Base-by-base conservation (phyloP, 768 basidiomycete species). In the Gymnopilus dilepis region DNA sequence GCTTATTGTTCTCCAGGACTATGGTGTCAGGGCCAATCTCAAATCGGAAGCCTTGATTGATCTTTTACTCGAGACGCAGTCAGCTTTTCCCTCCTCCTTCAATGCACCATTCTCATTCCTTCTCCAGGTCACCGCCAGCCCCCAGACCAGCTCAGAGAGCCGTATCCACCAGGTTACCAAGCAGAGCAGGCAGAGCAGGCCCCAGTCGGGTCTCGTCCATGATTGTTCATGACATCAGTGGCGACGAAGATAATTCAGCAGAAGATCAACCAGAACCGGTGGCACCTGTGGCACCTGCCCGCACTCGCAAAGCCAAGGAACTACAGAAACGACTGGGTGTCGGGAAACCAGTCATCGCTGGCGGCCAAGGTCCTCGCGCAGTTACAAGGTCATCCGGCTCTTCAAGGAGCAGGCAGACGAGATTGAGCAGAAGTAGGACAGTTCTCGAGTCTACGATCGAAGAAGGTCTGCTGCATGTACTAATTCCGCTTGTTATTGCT, bases 41-140 rank as follows among this genome's bases (percentile, higher is more conserved):
- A 93, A 91, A 78, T 85, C 89, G 22, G 90, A 92, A 68, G 87
- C 85, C 48, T 78, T 94, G 64, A 91, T 94, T 68, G 88, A 92
- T 70, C 79, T 91, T 17, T 76, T 94, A 26, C 77, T 91, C 13
- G 85, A 88, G 66, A 82, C 80, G 54, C 80, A 80, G 83, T 84
- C 65, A 55, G 77, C 71, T 51, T 71, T 51, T 52, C 19, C 22
- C 24, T 58, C 30, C 31, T 19, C 12, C 38, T 28, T 37, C 34
- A 50, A 38, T 26, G 21, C 12, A 19, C 33, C 22, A 37, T 38
- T 50, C 57, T 67, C 60, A 60, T 61, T 52, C 63, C 52, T 38
- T 67, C 15, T 50, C 55, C 59, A 74, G 65, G 63, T 69, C 63
- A 22, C 67, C 70, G 40, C 65, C 63, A 41, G 59, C 66, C 61